Conservation (phyloP, 352 stramenopile genomes). For the Pythium monospermum region DNA sequence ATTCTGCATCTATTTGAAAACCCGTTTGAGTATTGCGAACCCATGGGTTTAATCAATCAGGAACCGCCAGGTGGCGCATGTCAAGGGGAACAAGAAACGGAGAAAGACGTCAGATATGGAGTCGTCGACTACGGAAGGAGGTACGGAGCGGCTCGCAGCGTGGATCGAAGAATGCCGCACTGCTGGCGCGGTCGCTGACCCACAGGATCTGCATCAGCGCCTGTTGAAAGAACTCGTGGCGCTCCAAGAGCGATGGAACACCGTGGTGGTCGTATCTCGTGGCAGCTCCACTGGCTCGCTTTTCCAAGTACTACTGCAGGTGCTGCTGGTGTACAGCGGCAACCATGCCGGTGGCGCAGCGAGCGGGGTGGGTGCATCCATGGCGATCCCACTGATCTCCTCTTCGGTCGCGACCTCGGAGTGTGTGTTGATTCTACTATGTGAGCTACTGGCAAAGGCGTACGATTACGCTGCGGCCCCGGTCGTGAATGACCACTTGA, state of each 20-base stretch:
- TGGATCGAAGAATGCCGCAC: constrained; percentile 25
- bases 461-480: constrained; percentile 70
- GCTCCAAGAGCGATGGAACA: constrained; percentile 53
- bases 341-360: constrained; percentile 27
- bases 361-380: constrained; percentile 25
- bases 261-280: constrained; percentile 23
- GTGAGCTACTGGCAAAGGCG: constrained; percentile 59
- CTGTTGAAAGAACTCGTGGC: constrained; percentile 43
- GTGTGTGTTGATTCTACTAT: constrained; percentile 59
- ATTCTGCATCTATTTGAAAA: constrained; percentile 2
- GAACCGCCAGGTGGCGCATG: neutral
- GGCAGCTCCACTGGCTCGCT: constrained; percentile 19
- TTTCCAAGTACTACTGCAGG: constrained; percentile 61
- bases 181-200: constrained; percentile 11
- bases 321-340: constrained; percentile 66
- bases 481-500: constrained; percentile 49
- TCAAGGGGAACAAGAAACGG: constrained; percentile 4
- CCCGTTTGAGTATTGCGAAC: constrained; percentile 1
- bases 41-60: constrained; percentile 16
- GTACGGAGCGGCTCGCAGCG: constrained; percentile 18
- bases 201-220: constrained; percentile 19
- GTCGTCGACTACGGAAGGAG: constrained; percentile 7
- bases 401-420: constrained; percentile 52
- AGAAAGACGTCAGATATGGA: constrained; percentile 1
- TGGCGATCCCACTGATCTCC: constrained; percentile 51